These are phyloP conservation scores for Pichia heedii DNA, from an alignment of 805 yeast genomes.

Conservation along the genomic window DNA sequence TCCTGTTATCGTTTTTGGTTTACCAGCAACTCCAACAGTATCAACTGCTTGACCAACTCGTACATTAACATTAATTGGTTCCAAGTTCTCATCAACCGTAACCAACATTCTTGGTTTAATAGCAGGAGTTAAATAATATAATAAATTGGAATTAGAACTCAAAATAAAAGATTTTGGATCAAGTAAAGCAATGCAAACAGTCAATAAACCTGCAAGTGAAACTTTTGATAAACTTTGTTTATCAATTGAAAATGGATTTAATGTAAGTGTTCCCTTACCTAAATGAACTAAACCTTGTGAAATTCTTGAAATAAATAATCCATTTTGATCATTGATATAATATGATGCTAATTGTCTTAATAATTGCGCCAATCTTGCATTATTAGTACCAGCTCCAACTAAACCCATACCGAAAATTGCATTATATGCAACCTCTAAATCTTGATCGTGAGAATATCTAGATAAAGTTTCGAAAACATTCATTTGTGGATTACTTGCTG, in stretches of 20 bases:
- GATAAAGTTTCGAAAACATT: conserved; percentile 94
- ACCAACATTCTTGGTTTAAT: conserved; percentile 88
- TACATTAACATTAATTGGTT: conserved; percentile 90
- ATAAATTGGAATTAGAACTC: conserved; percentile 64
- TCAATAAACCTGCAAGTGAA: conserved; percentile 79
- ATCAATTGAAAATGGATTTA: conserved; percentile 85
- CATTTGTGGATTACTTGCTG: conserved; percentile 92
- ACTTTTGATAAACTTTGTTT: conserved; percentile 81
- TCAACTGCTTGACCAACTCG: conserved; percentile 99
- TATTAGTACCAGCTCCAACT: conserved; percentile 98
- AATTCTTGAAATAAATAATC: conserved; percentile 84
- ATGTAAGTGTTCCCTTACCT: conserved; percentile 91
- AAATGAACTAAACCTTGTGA: conserved; percentile 92
- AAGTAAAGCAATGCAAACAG: conserved; percentile 73
- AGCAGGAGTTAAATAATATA: conserved; percentile 80
- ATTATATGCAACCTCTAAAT: conserved; percentile 86
- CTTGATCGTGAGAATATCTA: conserved; percentile 93
- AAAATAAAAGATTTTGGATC: conserved; percentile 80
- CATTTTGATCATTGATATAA: conserved; percentile 83
- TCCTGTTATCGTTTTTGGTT: conserved; percentile 97
- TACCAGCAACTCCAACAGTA: conserved; percentile 98
- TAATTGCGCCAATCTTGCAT: conserved; percentile 94
- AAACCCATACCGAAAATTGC: conserved; percentile 96
- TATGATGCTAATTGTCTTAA: conserved; percentile 91
- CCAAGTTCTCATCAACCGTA: conserved; percentile 84